Percentiles rank a stretch among this genome's conserved stretches.
phyloP scores from a whole-genome alignment of 805 yeast species.

The Candida ponderosae region DNA sequence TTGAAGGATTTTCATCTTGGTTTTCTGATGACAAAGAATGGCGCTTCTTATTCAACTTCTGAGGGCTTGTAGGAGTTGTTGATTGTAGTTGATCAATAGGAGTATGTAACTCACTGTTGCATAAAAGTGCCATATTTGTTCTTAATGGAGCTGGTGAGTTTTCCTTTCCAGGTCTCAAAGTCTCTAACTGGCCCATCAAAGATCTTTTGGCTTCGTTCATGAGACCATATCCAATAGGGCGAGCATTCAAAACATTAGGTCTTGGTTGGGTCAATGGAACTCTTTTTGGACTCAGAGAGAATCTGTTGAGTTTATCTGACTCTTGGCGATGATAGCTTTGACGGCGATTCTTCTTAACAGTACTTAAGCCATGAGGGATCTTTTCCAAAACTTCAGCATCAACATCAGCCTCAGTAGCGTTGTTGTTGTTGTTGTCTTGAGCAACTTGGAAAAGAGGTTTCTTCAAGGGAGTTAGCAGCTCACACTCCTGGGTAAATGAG shows the following conservation, averaged over 20 bases:
- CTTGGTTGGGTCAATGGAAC: constrained; percentile 25
- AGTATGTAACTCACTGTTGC: background rate
- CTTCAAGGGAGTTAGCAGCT: constrained; percentile 16
- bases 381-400: constrained; percentile 15
- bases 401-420: constrained; percentile 4
- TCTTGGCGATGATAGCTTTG: constrained; percentile 13
- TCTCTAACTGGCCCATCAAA: constrained; percentile 4
- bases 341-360: constrained; percentile 22
- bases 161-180: constrained; percentile 2
- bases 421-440: constrained; percentile 10
- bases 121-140: background rate
- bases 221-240: constrained; percentile 8
- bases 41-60: constrained; percentile 9
- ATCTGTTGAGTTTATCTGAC: background rate
- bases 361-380: constrained; percentile 40
- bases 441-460: constrained; percentile 9
- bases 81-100: background rate
- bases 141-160: background rate
- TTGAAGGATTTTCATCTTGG: constrained; percentile 21
- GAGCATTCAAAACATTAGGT: constrained; percentile 17
- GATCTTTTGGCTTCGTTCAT: constrained; percentile 15
- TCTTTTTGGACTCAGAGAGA: constrained; percentile 14
- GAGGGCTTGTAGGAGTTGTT: constrained; percentile 1
- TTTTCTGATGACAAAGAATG: constrained; percentile 20
- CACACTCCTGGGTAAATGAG: constrained; percentile 7